Evolutionary conservation across 1,139 yeast species (phyloP).

Genomic region (Suhomyces atakaporum): DNA sequence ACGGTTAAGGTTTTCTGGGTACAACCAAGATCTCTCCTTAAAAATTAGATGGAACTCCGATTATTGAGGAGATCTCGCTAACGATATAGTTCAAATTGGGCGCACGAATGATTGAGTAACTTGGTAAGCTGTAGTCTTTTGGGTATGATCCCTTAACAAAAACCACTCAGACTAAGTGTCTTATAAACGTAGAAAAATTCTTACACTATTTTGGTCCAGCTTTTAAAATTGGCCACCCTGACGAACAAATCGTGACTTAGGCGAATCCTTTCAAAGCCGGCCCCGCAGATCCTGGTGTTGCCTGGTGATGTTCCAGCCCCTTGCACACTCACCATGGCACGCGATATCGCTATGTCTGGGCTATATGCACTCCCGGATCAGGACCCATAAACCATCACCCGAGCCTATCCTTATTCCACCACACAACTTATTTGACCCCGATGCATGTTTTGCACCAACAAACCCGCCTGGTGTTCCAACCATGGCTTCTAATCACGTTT

Average conservation of each 20-base stretch:
- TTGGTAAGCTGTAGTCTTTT: too few relatives aligned
- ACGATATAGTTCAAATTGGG: too few relatives aligned
- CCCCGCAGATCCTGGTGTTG: too few relatives aligned
- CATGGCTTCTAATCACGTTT: conserved; percentile 16
- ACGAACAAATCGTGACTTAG: conserved; percentile 10
- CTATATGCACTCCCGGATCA: conserved; percentile 6
- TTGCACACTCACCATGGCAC: conserved; percentile 1
- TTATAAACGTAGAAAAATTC: background rate
- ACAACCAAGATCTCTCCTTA: too few relatives aligned
- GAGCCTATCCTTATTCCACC: conserved; percentile 1
- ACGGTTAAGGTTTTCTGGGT: too few relatives aligned
- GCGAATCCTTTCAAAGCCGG: conserved; percentile 8
- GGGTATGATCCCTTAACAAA: too few relatives aligned
- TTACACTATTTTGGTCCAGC: background rate
- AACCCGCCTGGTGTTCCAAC: conserved; percentile 15
- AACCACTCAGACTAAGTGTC: background rate
- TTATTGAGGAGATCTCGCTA: too few relatives aligned
- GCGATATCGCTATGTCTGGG: background rate
- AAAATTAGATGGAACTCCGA: too few relatives aligned
- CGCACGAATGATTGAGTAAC: too few relatives aligned
- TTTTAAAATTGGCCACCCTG: background rate
- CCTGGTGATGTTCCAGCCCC: background rate
- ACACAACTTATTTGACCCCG: background rate
- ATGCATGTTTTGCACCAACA: conserved; percentile 2
- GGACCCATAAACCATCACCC: conserved; percentile 1